These are phyloP conservation scores for Chlorociboria aeruginascens DNA, from an alignment of 495 filamentous ascomycete species.

Conservation along the genomic window DNA sequence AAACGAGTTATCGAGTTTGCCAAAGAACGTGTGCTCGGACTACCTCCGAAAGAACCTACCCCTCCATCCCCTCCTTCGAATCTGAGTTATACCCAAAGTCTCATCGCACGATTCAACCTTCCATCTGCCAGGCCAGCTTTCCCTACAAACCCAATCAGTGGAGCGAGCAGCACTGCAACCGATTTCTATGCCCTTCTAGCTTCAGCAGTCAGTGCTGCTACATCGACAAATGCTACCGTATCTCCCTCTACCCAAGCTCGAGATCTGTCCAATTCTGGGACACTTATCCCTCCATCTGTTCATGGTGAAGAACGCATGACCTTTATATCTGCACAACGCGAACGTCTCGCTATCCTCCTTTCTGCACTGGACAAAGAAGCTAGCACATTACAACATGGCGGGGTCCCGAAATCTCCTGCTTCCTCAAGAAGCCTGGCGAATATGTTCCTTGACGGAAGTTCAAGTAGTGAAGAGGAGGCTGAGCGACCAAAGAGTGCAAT, in stretches of 20 bases:
- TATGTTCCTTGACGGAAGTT: slow-evolving; percentile 18
- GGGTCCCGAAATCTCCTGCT: neutral
- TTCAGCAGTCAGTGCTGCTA: slow-evolving; percentile 43
- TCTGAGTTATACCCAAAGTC: slow-evolving; percentile 59
- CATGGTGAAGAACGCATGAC: slow-evolving; percentile 48
- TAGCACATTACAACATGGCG: slow-evolving; percentile 15
- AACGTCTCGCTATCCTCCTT: slow-evolving; percentile 57
- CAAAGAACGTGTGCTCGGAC: slow-evolving; percentile 60
- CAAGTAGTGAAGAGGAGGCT: slow-evolving; percentile 8
- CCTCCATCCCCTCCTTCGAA: slow-evolving; percentile 37
- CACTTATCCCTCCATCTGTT: slow-evolving; percentile 55
- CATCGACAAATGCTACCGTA: slow-evolving; percentile 14
- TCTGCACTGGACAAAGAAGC: slow-evolving; percentile 68
- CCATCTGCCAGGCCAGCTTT: slow-evolving; percentile 40
- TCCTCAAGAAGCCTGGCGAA: slow-evolving; percentile 2
- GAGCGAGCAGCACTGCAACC: slow-evolving; percentile 29
- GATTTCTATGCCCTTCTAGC: slow-evolving; percentile 71
- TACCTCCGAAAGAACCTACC: slow-evolving; percentile 39
- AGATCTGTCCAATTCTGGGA: slow-evolving; percentile 43
- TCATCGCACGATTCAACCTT: slow-evolving; percentile 77
- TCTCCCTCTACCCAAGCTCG: neutral
- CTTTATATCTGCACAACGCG: slow-evolving; percentile 62
- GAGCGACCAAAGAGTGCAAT: slow-evolving; percentile 31
- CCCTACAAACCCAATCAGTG: slow-evolving; percentile 23
- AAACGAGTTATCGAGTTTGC: slow-evolving; percentile 65